Evolutionary conservation across 768 basidiomycete species (phyloP), one percentile per base, ranked within the genome.

Genomic region (Brasilioporus rufonigricans): DNA sequence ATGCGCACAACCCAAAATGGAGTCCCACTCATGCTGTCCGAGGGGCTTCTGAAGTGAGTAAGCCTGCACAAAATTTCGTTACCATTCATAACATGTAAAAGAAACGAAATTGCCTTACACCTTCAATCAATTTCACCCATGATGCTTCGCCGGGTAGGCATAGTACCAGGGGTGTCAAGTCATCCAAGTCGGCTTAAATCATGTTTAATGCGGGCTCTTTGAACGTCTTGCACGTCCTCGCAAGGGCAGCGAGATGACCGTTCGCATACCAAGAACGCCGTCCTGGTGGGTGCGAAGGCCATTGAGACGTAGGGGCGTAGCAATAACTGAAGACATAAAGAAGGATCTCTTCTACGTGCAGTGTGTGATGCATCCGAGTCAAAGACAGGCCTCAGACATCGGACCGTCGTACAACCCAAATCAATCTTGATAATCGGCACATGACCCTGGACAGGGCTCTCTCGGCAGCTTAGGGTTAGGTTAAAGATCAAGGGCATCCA

Each of bases 401-500:
- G n/a, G n/a, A n/a, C n/a, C n/a, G n/a, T n/a, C n/a, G n/a, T n/a
- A n/a, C n/a, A n/a, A n/a, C n/a, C n/a, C n/a, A n/a, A n/a, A n/a
- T n/a, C n/a, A n/a, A n/a, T n/a, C n/a, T n/a, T n/a, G 35, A 9
- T 11, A 11, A 16, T 35, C 16, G 12, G 7, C 14, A 10, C n/a
- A 38, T 19, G 36, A 38, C 8, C 16, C 8, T 38, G 1, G 36
- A 33, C 33, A 12, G 33, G 16, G 33, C 2, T 1, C 33, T 33
- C 5, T 12, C 16, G 9, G 33, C 33, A 10, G 33, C 12, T 2
- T 33, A 16, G 16, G 16, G n/a, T 18, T 16, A 16, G 4, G 62
- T 92, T 98, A 53, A 46, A 18, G 53, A 14, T 41, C 31, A 3
- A 53, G 32, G 2, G 53, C 19, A 10, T n/a, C 46, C 46, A 32